phyloP scores from a whole-genome alignment of 2,329 filamentous ascomycete genomes.

The Ascochyta rabiei region DNA sequence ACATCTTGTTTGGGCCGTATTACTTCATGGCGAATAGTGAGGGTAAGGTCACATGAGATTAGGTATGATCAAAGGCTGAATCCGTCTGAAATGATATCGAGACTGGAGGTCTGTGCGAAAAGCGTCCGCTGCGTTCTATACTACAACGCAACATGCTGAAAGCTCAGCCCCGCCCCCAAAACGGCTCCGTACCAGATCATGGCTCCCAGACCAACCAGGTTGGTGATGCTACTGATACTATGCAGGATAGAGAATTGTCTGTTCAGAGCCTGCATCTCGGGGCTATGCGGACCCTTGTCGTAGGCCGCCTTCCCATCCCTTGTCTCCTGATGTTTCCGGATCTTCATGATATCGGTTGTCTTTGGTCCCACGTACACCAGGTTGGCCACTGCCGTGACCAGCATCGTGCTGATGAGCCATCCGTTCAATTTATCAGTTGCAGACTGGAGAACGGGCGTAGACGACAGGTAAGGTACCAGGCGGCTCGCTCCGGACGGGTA shows the following conservation, averaged over 20 bases:
- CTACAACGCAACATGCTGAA: constrained; percentile 4
- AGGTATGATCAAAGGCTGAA: constrained; percentile 3
- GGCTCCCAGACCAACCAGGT: constrained; percentile 72
- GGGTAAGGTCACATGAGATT: constrained; percentile 16
- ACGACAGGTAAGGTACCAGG: constrained; percentile 12
- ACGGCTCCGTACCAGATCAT: constrained; percentile 79
- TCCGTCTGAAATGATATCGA: too few relatives aligned
- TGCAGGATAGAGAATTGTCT: constrained; percentile 74
- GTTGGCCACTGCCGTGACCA: constrained; percentile 75
- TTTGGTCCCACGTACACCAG: constrained; percentile 73
- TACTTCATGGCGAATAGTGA: constrained; percentile 16
- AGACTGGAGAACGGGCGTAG: constrained; percentile 13
- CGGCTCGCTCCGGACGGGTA: constrained; percentile 61
- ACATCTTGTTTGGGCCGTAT: constrained; percentile 16
- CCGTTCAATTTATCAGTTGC: constrained; percentile 28
- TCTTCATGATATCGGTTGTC: constrained; percentile 74
- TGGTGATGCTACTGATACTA: constrained; percentile 79
- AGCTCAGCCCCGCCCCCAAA: constrained; percentile 56
- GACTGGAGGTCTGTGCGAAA: too few relatives aligned
- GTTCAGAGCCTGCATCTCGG: constrained; percentile 72
- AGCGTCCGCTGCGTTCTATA: too few relatives aligned
- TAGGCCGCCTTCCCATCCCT: constrained; percentile 88
- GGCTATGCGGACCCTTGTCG: constrained; percentile 77
- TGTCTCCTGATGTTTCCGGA: constrained; percentile 82
- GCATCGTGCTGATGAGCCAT: constrained; percentile 71